Base-by-base conservation (phyloP, 2,329 filamentous ascomycete genomes). In the Cladorrhinum sp. region DNA sequence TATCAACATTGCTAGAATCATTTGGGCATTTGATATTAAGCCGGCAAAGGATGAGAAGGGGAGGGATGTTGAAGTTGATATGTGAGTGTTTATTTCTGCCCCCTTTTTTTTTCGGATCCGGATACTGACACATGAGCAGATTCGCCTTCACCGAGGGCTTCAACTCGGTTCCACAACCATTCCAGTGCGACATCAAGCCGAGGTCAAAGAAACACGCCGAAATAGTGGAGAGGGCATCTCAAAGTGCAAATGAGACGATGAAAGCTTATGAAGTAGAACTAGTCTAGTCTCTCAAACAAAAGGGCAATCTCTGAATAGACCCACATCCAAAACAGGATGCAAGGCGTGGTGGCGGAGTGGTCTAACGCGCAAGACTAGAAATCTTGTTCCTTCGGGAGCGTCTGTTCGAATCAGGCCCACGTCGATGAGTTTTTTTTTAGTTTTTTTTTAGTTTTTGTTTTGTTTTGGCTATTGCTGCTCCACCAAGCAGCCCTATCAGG, bases 1-100 rank as follows among this genome's bases (percentile, higher is more conserved):
- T 9, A 69, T 81, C 1, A 77, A 74, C 49, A 76, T 82, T 20
- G 74, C 80, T 0, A 75, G 78, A 2, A 70, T 82, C 0, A 67
- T 87, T 0, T 87, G 83, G 84, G 82, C 76, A 0, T 85, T 85
- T 57, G 67, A 79, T 0, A 68, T 80, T 5, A 62, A 61, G 0
- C 70, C 71, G 0, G 73, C 66, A 1, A 71, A 69, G 55, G 65
- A 74, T 5, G 65, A 67, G 10, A 68, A 69, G 10, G 73, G 71
- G 0, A 61, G 64, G 9, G 64, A 74, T 1, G 61, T 76, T 10
- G 74, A 76, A 0, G 74, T 74, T 1, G 75, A 78, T 27, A 77
- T 76, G 76, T 77, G 24, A 72, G 73, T 63, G 3, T 20, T 3
- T 5, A 18, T 45, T 45, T 45, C 3, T 41, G 7, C 16, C 4